Base-by-base conservation (phyloP, 2,329 filamentous ascomycete genomes). In the Trichophyton simii region DNA sequence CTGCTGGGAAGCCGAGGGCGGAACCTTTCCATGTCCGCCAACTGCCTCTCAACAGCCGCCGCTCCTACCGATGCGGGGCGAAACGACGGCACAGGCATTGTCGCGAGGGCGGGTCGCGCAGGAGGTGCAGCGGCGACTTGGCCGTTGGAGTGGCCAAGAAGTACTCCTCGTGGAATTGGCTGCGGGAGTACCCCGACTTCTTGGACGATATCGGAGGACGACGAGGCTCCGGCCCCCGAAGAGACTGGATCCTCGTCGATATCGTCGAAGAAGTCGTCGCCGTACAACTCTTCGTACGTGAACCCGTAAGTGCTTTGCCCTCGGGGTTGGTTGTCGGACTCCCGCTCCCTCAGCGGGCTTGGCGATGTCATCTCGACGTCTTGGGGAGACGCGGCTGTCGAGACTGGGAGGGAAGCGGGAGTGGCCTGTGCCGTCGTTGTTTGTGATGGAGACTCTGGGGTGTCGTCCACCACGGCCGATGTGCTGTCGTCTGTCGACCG, bases 1-100 rank as follows among this genome's bases (percentile, higher is more conserved):
- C 74, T 70, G 63, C 75, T 77, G 2, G 75, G 74, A 4, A 70
- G 73, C 63, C 74, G 75, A 0, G 76, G 76, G 54, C 74, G 75
- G 67, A 76, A 76, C 50, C 73, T 74, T 63, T 76, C 71, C 1
- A 73, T 73, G 52, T 71, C 70, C 48, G 69, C 69, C 46, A 73
- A 71, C 54, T 68, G 72, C 59, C 69, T 71, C n/a, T 68, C 72
- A n/a, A 75, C 68, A 18, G 72, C 71, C 15, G 67, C 64, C 8
- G 66, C 64, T 34, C 70, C 67, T 55, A 66, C 58, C 34, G 66
- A 67, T 8, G 65, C 65, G 15, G 68, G 64, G 9, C 44, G 44
- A 38, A 50, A 50, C 58, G 69, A 67, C 20, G 63, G 62, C 1
- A 64, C 63, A 34, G 65, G 62, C 34, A 66, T 58, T 28, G 60